Conservation (phyloP, 2,329 filamentous ascomycete genomes). For the Thelonectria discophora region DNA sequence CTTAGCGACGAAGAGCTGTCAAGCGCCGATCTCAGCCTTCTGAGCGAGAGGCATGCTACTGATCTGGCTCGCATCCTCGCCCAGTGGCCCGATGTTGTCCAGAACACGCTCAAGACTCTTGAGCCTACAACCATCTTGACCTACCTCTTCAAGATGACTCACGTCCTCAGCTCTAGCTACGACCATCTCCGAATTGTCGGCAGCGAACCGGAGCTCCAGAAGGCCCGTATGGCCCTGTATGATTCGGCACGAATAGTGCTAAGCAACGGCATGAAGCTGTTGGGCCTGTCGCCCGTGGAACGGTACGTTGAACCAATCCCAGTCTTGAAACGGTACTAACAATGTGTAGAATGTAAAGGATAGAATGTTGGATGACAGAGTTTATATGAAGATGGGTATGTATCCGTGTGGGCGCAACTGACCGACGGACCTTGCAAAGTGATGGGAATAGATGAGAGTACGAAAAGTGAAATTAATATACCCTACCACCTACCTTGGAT, state of each 20-base stretch:
- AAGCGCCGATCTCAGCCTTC: conserved; percentile 71
- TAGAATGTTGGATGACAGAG: conserved; percentile 5
- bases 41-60: conserved; percentile 76
- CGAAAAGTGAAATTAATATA: conserved; percentile 43
- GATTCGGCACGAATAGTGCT: conserved; percentile 78
- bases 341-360: conserved; percentile 38
- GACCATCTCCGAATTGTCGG: conserved; percentile 85
- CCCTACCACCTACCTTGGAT: conserved; percentile 29
- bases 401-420: conserved; percentile 14
- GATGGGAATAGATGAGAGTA: conserved; percentile 36
- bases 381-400: conserved; percentile 18
- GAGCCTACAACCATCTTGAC: conserved; percentile 69
- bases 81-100: conserved; percentile 85
- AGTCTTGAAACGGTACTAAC: conserved; percentile 15
- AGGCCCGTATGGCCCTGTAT: conserved; percentile 77
- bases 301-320: conserved; percentile 40
- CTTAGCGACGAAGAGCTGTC: conserved; percentile 66
- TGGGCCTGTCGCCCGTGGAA: conserved; percentile 82
- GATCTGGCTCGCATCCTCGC: conserved; percentile 80
- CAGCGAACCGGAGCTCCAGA: conserved; percentile 75
- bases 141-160: conserved; percentile 88
- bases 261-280: conserved; percentile 82
- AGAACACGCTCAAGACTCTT: conserved; percentile 84
- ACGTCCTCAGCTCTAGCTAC: conserved; percentile 81
- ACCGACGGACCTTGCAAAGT: conserved; percentile 17